Base-by-base conservation (phyloP, 2,329 filamentous ascomycete species). In the Penicillium sp. region DNA sequence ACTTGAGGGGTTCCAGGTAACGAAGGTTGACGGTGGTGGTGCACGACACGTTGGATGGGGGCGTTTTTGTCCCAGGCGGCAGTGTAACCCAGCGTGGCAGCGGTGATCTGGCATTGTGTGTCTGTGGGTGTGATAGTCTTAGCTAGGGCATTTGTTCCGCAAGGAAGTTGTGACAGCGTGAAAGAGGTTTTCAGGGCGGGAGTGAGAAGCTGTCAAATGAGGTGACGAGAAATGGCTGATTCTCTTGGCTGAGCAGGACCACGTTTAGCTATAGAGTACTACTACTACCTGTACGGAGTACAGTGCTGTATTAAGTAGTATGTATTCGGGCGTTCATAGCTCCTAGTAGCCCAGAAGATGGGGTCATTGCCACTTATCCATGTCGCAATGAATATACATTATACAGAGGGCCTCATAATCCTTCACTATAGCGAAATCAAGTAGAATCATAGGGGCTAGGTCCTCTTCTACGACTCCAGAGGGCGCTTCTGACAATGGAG, bases 401-500 rank as follows among this genome's bases (percentile, higher is more conserved):
- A 13, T 35, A 13, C 33, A 13, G 11, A 35, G 33, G 33, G 11
- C 33, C 14, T 13, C 13, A 37, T 37, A 6, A 37, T 37, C 35
- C 35, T 37, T 14, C 35, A 14, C 35, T 14, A 16, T 14, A 35
- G 1, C 10, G 33, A 35, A 35, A 35, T 11, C 33, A 13, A 33
- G 6, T 33, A 33, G 30, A 33, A 33, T 33, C 2, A 25, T 14
- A 13, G 22, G 7, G n/a, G 25, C 45, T 33, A 11, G 4, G 30
- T 11, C 30, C 30, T 26, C 25, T 48, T 51, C 46, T 28, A 33
- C 7, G 46, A 26, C n/a, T 35, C 55, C 52, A 45, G 53, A 42
- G 6, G n/a, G 28, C 49, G 64, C 67, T 67, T 67, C 64, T 67
- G 62, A 60, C 52, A 52, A 30, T 55, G 14, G 52, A 37, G 48